Evolutionary conservation across 2,329 filamentous ascomycete species (phyloP).

Genomic region (Colletotrichum sp.): DNA sequence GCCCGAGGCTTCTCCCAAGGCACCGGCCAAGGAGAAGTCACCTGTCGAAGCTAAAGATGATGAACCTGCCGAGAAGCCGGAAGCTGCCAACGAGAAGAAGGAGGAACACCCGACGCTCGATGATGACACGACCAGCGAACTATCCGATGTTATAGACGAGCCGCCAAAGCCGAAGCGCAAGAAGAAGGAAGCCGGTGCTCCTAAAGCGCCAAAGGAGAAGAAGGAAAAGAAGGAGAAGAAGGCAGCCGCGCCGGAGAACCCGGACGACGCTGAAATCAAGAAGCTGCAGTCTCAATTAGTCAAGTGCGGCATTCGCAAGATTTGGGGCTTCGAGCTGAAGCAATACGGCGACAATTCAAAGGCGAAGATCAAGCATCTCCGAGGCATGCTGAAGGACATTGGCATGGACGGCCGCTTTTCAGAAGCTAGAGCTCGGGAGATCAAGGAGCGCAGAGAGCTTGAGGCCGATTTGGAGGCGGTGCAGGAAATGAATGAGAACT

Average conservation of each 20-base stretch:
- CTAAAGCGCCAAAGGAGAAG: conserved; percentile 24
- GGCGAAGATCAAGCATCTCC: conserved; percentile 84
- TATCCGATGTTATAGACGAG: conserved; percentile 83
- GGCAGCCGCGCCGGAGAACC: conserved; percentile 61
- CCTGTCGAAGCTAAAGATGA: neutral
- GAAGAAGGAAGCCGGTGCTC: conserved; percentile 49
- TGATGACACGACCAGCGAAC: conserved; percentile 44
- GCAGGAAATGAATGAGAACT: conserved; percentile 78
- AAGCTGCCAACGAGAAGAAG: conserved; percentile 7
- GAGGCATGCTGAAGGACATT: conserved; percentile 75
- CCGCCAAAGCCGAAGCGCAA: conserved; percentile 62
- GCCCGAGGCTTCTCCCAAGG: neutral
- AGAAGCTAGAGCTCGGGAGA: conserved; percentile 80
- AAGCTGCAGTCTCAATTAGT: conserved; percentile 83
- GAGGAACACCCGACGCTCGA: neutral
- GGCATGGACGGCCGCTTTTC: conserved; percentile 93
- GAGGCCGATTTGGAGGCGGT: conserved; percentile 84
- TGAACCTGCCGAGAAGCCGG: neutral
- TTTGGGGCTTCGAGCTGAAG: conserved; percentile 88
- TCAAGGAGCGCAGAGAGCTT: conserved; percentile 87
- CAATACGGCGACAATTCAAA: conserved; percentile 71
- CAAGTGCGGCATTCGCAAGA: conserved; percentile 91
- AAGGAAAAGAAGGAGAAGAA: conserved; percentile 10
- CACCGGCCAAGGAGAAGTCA: neutral
- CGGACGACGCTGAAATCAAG: conserved; percentile 83